phyloP scores from a whole-genome alignment of 306 rosid species.

The Geum urbanum region DNA sequence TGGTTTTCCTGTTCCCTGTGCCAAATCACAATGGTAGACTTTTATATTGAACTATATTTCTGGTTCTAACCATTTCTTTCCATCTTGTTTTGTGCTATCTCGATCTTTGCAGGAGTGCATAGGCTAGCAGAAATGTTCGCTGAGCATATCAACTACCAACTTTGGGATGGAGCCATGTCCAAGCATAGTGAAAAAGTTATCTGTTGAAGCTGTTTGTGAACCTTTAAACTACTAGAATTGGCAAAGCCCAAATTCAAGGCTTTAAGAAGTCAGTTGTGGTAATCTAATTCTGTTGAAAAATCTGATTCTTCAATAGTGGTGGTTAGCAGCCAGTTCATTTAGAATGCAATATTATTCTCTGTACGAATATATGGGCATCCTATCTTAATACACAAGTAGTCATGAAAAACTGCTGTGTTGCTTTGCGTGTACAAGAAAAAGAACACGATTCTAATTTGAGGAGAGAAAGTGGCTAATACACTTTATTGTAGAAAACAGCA shows the following conservation, averaged over 20 bases:
- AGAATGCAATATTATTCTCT: not conserved
- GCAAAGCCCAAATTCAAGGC: not conserved
- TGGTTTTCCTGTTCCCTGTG: no score
- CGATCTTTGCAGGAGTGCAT: not conserved
- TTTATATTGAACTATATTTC: not conserved
- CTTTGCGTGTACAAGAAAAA: not conserved
- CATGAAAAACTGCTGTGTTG: not conserved
- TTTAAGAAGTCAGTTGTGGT: not conserved
- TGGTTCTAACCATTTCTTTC: not conserved
- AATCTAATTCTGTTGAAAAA: not conserved
- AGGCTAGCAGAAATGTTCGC: not conserved
- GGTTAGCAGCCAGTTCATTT: not conserved
- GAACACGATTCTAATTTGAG: not conserved
- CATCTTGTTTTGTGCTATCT: not conserved
- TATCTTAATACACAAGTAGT: not conserved
- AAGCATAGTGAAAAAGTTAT: not conserved
- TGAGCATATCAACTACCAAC: not conserved
- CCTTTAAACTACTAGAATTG: not conserved
- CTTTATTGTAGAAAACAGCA: no score
- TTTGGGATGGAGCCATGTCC: conserved; percentile 1
- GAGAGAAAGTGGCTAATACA: no score
- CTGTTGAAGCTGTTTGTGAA: conserved; percentile 1
- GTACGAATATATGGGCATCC: not conserved
- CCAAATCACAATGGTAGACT: not conserved
- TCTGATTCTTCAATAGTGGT: not conserved